phyloP scores from a whole-genome alignment of 2,329 filamentous ascomycete genomes.

The Aspergillus floridensis region DNA sequence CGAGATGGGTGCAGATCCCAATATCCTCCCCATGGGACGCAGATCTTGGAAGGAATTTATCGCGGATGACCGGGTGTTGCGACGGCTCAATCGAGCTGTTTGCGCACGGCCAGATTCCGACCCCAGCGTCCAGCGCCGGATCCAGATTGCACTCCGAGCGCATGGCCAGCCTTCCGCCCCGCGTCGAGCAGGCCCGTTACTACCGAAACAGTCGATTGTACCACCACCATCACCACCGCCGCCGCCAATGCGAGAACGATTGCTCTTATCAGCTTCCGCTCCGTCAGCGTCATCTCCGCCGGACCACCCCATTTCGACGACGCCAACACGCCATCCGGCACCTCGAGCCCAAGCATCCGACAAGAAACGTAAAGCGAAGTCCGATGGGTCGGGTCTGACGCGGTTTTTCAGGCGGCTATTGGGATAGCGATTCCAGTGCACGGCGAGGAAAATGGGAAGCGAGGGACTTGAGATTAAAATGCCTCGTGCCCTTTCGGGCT shows the following conservation, averaged over 20 bases:
- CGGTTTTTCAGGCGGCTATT: constrained; percentile 2
- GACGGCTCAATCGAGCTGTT: constrained; percentile 19
- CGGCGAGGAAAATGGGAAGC: constrained; percentile 1
- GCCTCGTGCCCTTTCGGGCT: not conserved
- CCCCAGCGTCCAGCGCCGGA: constrained; percentile 9
- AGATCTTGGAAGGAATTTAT: constrained; percentile 28
- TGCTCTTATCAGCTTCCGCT: not conserved
- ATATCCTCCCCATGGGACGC: constrained; percentile 23
- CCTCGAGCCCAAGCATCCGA: not conserved
- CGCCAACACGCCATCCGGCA: not conserved
- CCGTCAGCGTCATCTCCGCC: not conserved
- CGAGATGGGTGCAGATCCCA: constrained; percentile 25
- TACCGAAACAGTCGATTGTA: constrained; percentile 4
- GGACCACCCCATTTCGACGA: not conserved
- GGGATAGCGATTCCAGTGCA: not conserved
- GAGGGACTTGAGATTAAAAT: not conserved
- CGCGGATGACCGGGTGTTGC: constrained; percentile 16
- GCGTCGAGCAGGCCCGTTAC: constrained; percentile 2
- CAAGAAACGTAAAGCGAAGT: constrained; percentile 6
- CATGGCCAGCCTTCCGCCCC: constrained; percentile 3
- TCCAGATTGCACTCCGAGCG: constrained; percentile 3
- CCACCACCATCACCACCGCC: not conserved
- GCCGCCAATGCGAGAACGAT: not conserved
- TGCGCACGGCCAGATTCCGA: constrained; percentile 14
- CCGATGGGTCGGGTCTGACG: constrained; percentile 1